Evolutionary conservation across 441 rosid genomes (phyloP), one percentile per base, ranked within the genome.

Genomic region (Brassica hybrid): DNA sequence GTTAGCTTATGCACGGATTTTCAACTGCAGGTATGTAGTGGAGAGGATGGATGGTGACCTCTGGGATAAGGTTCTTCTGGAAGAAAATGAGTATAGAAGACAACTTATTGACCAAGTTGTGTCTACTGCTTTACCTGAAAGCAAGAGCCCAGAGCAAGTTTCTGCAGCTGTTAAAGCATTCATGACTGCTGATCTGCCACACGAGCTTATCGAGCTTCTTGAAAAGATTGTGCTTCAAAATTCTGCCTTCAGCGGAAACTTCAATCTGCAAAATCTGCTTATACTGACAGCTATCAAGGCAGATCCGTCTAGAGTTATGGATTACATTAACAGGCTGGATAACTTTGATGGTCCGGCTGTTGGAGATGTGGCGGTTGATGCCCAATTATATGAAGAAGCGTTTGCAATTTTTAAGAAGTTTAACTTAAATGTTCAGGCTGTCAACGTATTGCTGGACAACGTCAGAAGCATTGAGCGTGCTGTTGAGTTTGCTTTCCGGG

Each of bases 161-260:
- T 94, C 99, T 75, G 99, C 98, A 34, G 96, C 99, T 78, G 99
- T 94, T 69, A 94, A 96, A 85, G 99, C 99, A 82, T 96, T 96
- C 84, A 96, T 96, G 99, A 91, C 98, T 54, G 98, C 99, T 72
- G 99, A 97, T 84, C 87, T 97, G 98, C 99, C 99, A 1, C 99
- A 94, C 79, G 99, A 97, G 84, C 87, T 97, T 66, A 97, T 97
- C 81, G 99, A 94, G 88, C 97, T 97, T 83, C 97, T 97, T 75
- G 99, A 97, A 81, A 97, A 94, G 86, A 97, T 97, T 79, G 99
- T 96, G 90, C 98, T 96, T 74, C 99, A 96, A 84, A 96, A 96
- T 63, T 96, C 99, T 80, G 99, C 99, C 34, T 96, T 97, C 86
- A 94, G 99, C 86, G 99, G 99, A 61, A 97, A 97, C 85, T 94